Evolutionary conservation across 2,329 filamentous ascomycete genomes (phyloP), one percentile per base, ranked within the genome.

Genomic region (Ploettnerulaceae sp.): DNA sequence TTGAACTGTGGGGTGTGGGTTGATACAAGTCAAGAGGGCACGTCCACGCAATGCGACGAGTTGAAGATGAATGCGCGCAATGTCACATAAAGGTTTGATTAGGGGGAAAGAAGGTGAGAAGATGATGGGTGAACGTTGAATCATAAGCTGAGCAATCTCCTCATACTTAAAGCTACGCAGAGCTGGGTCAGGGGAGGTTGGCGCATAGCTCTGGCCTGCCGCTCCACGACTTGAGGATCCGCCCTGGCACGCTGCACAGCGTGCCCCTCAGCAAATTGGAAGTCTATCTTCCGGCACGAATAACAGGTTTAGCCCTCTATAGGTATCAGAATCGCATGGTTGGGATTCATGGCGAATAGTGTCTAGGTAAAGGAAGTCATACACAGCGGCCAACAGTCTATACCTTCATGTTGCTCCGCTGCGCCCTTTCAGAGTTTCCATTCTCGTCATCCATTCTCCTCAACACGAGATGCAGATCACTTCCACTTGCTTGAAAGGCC

Each of bases 121-220:
- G 33, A 31, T 47, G 42, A 46, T 45, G 54, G 49, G 54, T 41
- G 34, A 56, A 52, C 43, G 57, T 58, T 57, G 48, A 50, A 58
- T 55, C 58, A 59, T 55, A 57, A 58, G 55, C 57, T 52, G 49
- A 49, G 48, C 49, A 55, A 54, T 56, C 55, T 57, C 50, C 52
- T 57, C 50, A 53, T 49, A 47, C 47, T 24, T 42, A 45, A 28
- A 51, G 52, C 45, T 50, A 49, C 49, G 51, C 54, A 48, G n/a
- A 31, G 28, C 47, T 32, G 20, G 42, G 42, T 35, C 40, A 43
- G 40, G 40, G 40, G 29, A 35, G 12, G 25, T 12, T 28, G 31
- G 32, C 32, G 41, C 41, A 32, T 9, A 43, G 31, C 25, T 7
- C n/a, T n/a, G n/a, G n/a, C n/a, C n/a, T n/a, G n/a, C n/a, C n/a